phyloP scores from a whole-genome alignment of 176 grass and related monocot species.

The Oryza glumipatula region DNA sequence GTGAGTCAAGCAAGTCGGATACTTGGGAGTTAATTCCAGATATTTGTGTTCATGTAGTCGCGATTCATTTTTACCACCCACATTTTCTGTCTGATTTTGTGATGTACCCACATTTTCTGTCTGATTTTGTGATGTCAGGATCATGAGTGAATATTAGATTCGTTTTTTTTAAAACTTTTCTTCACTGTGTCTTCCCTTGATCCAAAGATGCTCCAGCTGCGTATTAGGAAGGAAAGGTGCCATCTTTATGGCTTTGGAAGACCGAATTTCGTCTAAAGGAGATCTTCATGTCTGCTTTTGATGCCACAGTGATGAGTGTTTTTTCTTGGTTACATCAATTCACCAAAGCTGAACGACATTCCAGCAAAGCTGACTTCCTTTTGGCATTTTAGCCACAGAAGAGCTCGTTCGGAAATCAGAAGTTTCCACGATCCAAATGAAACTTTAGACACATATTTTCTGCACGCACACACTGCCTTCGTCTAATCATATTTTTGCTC shows the following conservation, averaged over 20 bases:
- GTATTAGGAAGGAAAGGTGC: conserved; percentile 28
- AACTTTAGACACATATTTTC: not conserved
- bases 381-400: conserved; percentile 7
- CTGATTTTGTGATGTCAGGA: conserved; percentile 21
- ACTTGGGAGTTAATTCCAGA: not conserved
- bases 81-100: conserved; percentile 5
- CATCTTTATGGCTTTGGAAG: conserved; percentile 34
- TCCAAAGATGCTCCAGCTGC: conserved; percentile 47
- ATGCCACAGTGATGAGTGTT: not conserved
- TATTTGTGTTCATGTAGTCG: conserved; percentile 11
- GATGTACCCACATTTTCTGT: not conserved
- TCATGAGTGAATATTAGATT: conserved; percentile 34
- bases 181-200: conserved; percentile 35
- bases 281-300: conserved; percentile 37
- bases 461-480: not conserved
- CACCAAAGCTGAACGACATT: not conserved
- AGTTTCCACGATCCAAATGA: not conserved
- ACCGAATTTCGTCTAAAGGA: conserved; percentile 42
- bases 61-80: not conserved
- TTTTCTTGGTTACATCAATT: conserved; percentile 16
- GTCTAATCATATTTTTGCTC: conserved; percentile 27
- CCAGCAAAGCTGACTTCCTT: conserved; percentile 29
- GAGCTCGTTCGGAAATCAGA: not conserved
- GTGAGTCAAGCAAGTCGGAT: not conserved
- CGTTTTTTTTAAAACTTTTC: not conserved